These are phyloP conservation scores for Perilla frutescens DNA, from an alignment of 257 asterid species.

Conservation along the genomic window DNA sequence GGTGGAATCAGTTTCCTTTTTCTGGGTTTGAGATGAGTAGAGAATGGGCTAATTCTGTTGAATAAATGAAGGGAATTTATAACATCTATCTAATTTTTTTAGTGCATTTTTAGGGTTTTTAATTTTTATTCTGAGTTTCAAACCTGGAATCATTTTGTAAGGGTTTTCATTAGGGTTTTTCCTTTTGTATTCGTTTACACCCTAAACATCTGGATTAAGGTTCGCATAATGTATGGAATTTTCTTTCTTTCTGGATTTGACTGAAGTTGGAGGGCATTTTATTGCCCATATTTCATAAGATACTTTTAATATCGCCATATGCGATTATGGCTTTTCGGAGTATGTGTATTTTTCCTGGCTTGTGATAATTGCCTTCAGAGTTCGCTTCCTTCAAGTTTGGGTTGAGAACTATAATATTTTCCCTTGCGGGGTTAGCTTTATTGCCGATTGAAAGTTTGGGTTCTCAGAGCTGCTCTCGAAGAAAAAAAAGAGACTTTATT, in stretches of 20 bases:
- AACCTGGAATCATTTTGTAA: conserved; percentile 10
- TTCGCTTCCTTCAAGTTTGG: conserved; percentile 25
- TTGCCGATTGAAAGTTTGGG: neutral
- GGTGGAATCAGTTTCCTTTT: conserved; percentile 12
- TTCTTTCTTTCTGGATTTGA: conserved; percentile 13
- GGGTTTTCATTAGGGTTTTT: conserved; percentile 6
- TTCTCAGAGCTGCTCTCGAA: conserved; percentile 1
- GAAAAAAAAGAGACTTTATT: conserved; percentile 10
- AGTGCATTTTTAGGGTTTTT: conserved; percentile 3
- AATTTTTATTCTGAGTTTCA: neutral
- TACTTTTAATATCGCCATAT: neutral
- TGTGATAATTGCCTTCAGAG: conserved; percentile 6
- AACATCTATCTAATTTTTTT: neutral
- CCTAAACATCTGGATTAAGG: conserved; percentile 4
- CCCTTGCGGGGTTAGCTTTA: neutral
- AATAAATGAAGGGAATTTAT: neutral
- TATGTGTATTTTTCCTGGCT: neutral
- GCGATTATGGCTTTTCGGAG: conserved; percentile 10
- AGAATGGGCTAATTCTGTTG: conserved; percentile 10
- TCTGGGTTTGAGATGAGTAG: neutral
- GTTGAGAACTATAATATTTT: neutral
- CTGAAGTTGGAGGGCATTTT: neutral
- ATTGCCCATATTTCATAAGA: neutral
- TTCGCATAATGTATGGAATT: conserved; percentile 1
- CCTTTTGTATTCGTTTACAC: conserved; percentile 1